Conservation (phyloP, 306 rosid genomes). For the Lathyrus aphaca region DNA sequence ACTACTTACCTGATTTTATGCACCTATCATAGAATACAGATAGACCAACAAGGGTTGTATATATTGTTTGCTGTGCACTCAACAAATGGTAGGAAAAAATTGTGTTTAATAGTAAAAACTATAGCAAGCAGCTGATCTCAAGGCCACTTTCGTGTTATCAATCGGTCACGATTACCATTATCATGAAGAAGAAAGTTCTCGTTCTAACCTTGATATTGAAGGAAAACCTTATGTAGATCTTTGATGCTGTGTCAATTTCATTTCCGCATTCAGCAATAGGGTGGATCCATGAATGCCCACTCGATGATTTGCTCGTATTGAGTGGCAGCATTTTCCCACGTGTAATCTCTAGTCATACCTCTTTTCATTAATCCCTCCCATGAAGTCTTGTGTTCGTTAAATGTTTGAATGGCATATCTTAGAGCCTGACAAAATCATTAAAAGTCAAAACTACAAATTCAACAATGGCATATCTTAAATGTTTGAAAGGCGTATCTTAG, state of each 20-base stretch:
- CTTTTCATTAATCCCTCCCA: slow-evolving; percentile 82
- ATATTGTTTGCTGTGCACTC: slow-evolving; percentile 21
- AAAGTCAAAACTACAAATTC: no score
- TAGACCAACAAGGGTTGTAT: background rate
- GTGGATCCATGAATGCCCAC: slow-evolving; percentile 73
- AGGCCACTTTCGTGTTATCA: slow-evolving; percentile 5
- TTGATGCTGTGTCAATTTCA: slow-evolving; percentile 15
- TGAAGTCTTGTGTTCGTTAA: slow-evolving; percentile 62
- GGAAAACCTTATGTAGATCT: slow-evolving; percentile 9
- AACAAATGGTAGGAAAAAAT: slow-evolving; percentile 3
- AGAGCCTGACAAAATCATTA: slow-evolving; percentile 55
- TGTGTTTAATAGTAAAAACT: slow-evolving; percentile 23
- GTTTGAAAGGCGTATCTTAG: slow-evolving; percentile 59
- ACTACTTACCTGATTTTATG: slow-evolving; percentile 19
- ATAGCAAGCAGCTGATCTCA: slow-evolving; percentile 23
- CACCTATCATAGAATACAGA: slow-evolving; percentile 19
- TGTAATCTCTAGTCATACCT: slow-evolving; percentile 69
- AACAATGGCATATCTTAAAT: slow-evolving; percentile 24
- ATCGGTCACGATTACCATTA: background rate
- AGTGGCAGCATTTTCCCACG: slow-evolving; percentile 78
- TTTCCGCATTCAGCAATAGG: slow-evolving; percentile 53
- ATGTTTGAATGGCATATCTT: slow-evolving; percentile 58
- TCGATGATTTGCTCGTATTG: slow-evolving; percentile 75
- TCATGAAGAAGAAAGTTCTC: slow-evolving; percentile 12
- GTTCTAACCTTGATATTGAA: slow-evolving; percentile 1